These are phyloP conservation scores for Truncatella angustata DNA, from an alignment of 2,329 filamentous ascomycete species.

Conservation along the genomic window DNA sequence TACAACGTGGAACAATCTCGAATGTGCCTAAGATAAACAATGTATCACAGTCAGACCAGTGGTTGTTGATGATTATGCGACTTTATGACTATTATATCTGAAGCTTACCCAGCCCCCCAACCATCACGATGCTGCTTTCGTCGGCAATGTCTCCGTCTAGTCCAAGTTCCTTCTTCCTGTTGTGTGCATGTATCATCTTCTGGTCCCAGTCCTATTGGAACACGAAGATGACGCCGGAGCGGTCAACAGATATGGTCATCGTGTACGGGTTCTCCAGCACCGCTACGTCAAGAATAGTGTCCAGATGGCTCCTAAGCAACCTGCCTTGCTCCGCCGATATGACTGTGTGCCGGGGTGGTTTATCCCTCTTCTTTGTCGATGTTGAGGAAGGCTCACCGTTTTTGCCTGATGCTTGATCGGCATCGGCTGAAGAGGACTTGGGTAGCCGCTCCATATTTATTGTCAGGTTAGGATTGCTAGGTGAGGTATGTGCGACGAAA, in stretches of 20 bases:
- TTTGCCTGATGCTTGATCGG: conserved; percentile 24
- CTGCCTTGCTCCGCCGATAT: conserved; percentile 87
- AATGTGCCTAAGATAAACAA: too few relatives aligned
- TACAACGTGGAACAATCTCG: too few relatives aligned
- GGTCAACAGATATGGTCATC: conserved; percentile 89
- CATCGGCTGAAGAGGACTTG: conserved; percentile 30
- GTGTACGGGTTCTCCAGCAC: conserved; percentile 85
- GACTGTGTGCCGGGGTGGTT: conserved; percentile 73
- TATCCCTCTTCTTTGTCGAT: conserved; percentile 26
- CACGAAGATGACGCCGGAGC: conserved; percentile 85
- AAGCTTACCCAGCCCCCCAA: too few relatives aligned
- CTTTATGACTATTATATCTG: too few relatives aligned
- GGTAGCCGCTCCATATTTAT: conserved; percentile 65
- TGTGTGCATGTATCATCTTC: not conserved
- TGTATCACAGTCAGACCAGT: too few relatives aligned
- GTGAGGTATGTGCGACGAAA: conserved; percentile 62
- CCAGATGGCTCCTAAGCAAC: conserved; percentile 80
- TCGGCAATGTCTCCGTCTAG: not conserved
- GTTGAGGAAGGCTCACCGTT: conserved; percentile 21
- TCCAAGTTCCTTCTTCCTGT: too few relatives aligned
- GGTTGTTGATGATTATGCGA: too few relatives aligned
- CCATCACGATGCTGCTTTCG: too few relatives aligned
- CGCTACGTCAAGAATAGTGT: conserved; percentile 85
- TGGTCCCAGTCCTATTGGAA: conserved; percentile 40
- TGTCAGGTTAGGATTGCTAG: conserved; percentile 44